These are phyloP conservation scores for Iberis pinnata DNA, from an alignment of 345 rosid genomes.

Conservation along the genomic window DNA sequence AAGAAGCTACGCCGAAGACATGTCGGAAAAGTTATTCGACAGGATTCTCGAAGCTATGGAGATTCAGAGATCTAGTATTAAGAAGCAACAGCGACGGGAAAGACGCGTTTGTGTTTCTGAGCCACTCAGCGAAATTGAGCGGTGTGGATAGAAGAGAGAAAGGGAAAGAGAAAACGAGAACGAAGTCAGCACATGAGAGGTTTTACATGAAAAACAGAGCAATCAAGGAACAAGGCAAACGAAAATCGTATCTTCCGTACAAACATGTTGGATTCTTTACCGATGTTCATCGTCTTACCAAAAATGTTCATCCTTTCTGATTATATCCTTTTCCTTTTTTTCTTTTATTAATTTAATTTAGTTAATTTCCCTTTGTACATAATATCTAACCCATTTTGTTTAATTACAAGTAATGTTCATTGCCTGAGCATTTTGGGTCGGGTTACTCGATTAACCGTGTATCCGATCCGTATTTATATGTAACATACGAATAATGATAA, in stretches of 20 bases:
- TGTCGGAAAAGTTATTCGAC: conserved; percentile 59
- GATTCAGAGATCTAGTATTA: conserved; percentile 41
- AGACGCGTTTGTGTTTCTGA: conserved; percentile 39
- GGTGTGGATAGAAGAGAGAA: conserved; percentile 6
- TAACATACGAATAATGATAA: too few species aligned
- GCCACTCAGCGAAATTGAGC: conserved; percentile 13
- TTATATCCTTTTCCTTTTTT: neutral
- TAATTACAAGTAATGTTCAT: too few species aligned
- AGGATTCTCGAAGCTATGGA: conserved; percentile 63
- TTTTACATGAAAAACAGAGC: conserved; percentile 38
- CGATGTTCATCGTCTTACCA: conserved; percentile 41
- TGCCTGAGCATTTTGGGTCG: too few species aligned
- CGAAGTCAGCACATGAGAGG: conserved; percentile 35
- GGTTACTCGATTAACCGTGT: too few species aligned
- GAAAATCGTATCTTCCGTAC: conserved; percentile 15
- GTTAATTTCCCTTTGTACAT: conserved; percentile 6
- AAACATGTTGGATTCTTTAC: conserved; percentile 46
- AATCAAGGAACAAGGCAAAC: conserved; percentile 35
- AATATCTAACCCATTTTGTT: too few species aligned
- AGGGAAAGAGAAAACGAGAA: neutral
- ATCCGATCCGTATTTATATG: too few species aligned
- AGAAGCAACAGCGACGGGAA: conserved; percentile 52
- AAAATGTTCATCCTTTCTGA: conserved; percentile 52
- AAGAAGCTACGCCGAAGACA: conserved; percentile 25
- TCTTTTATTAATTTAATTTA: neutral